Percentiles rank a stretch among this genome's conserved stretches.
These are phyloP conservation scores for Alternaria conjuncta DNA, from an alignment of 2,329 filamentous ascomycete genomes.

Conservation along the genomic window DNA sequence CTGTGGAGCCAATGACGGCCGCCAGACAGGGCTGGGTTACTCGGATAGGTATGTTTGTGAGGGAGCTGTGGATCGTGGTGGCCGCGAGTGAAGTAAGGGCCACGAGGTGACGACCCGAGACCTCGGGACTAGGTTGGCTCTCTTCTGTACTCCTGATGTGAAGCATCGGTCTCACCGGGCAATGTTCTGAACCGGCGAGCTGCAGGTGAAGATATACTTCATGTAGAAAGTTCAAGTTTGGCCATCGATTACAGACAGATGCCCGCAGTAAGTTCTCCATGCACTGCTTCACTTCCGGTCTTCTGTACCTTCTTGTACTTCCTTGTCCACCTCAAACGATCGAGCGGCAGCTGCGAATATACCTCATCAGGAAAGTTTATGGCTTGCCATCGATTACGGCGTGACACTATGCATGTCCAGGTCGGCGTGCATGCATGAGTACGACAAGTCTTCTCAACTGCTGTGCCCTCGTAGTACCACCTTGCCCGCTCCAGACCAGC, in stretches of 20 bases:
- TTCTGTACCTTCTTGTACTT: not conserved
- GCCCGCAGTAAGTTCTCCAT: not conserved
- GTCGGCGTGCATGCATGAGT: not conserved
- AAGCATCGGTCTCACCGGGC: not conserved
- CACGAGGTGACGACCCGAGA: not conserved
- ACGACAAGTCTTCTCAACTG: not conserved
- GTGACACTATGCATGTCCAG: not conserved
- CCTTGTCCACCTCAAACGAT: not conserved
- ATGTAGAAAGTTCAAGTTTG: not conserved
- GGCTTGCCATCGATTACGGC: not conserved
- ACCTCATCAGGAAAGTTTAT: not conserved
- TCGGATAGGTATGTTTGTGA: not conserved
- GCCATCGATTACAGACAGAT: not conserved
- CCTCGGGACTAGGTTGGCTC: not conserved
- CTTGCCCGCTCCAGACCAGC: not conserved
- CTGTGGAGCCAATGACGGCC: not conserved
- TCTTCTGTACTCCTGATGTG: not conserved
- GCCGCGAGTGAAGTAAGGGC: not conserved
- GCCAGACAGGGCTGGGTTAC: not conserved
- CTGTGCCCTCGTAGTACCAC: not conserved
- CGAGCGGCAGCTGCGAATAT: not conserved
- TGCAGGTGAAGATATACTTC: not conserved
- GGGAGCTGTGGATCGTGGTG: not conserved
- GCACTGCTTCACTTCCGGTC: not conserved
- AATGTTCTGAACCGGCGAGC: not conserved